These are phyloP conservation scores for Xanthoparmelia taractica DNA, from an alignment of 495 filamentous ascomycete genomes.

Conservation along the genomic window DNA sequence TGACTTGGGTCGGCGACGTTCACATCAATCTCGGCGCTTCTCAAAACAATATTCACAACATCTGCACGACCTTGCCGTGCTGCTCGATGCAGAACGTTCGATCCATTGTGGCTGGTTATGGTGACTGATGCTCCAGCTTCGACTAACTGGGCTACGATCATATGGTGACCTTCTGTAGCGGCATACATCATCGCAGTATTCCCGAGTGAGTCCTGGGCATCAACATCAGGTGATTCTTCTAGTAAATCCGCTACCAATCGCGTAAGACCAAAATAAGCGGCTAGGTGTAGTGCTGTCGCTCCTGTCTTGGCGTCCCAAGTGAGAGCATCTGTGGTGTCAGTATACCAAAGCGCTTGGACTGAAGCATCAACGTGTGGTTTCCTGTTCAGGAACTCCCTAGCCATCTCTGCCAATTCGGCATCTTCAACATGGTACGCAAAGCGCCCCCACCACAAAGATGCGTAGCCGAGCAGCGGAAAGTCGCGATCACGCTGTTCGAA, in stretches of 20 bases:
- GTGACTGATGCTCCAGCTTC: conserved; percentile 11
- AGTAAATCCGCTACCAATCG: conserved; percentile 13
- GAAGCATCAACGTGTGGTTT: conserved; percentile 14
- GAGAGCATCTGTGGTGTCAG: conserved; percentile 14
- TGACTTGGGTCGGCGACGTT: conserved; percentile 10
- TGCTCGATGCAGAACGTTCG: conserved; percentile 15
- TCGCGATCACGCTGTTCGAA: conserved; percentile 24
- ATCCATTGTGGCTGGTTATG: conserved; percentile 3
- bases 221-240: not conserved
- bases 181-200: conserved; percentile 28
- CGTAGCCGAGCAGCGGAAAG: conserved; percentile 30
- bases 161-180: conserved; percentile 21
- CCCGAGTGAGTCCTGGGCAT: conserved; percentile 19
- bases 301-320: conserved; percentile 19
- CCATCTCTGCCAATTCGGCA: conserved; percentile 10
- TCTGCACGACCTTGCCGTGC: conserved; percentile 3
- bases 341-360: conserved; percentile 24
- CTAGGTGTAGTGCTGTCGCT: conserved; percentile 18
- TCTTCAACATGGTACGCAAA: conserved; percentile 22
- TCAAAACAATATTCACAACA: conserved; percentile 10
- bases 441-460: conserved; percentile 31
- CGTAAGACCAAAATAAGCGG: conserved; percentile 23
- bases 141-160: conserved; percentile 20
- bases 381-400: conserved; percentile 17
- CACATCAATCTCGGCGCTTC: conserved; percentile 10